Percentiles rank a stretch among this genome's conserved stretches.
phyloP scores from a whole-genome alignment of 2,329 filamentous ascomycete genomes.

The Paraphoma sp. region DNA sequence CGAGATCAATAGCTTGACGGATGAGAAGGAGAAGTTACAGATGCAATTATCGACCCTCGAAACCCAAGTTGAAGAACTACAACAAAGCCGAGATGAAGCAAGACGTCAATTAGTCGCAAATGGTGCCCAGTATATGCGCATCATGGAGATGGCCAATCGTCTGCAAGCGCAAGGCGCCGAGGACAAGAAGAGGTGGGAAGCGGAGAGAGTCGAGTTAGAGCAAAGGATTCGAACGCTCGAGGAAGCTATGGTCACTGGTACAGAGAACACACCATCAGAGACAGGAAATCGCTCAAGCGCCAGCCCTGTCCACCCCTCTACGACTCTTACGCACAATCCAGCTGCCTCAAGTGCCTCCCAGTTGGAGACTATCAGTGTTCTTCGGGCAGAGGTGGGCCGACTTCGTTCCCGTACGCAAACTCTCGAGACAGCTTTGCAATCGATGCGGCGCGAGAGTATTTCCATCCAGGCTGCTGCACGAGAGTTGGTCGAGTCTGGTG shows the following conservation, averaged over 20 bases:
- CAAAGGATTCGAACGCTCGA: slow-evolving; percentile 46
- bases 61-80: slow-evolving; percentile 56
- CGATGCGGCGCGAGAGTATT: slow-evolving; percentile 36
- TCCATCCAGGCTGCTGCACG: slow-evolving; percentile 35
- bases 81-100: slow-evolving; percentile 56
- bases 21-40: slow-evolving; percentile 58
- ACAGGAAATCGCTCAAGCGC: slow-evolving; percentile 1
- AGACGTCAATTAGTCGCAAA: slow-evolving; percentile 51
- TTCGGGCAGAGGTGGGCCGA: slow-evolving; percentile 38
- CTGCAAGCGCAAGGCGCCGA: slow-evolving; percentile 53
- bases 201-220: slow-evolving; percentile 48
- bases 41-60: slow-evolving; percentile 57
- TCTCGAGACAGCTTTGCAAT: slow-evolving; percentile 33
- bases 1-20: slow-evolving; percentile 57
- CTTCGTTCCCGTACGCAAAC: slow-evolving; percentile 36
- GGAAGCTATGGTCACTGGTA: slow-evolving; percentile 37
- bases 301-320: slow-evolving; percentile 1
- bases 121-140: slow-evolving; percentile 58
- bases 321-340: slow-evolving; percentile 6
- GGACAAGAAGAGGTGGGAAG: slow-evolving; percentile 51
- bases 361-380: slow-evolving; percentile 37
- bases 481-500: slow-evolving; percentile 33
- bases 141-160: slow-evolving; percentile 57
- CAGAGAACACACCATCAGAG: slow-evolving; percentile 2
- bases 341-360: slow-evolving; percentile 11